Conservation (phyloP, 495 filamentous ascomycete species). For the Chaetomidium leptoderma region DNA sequence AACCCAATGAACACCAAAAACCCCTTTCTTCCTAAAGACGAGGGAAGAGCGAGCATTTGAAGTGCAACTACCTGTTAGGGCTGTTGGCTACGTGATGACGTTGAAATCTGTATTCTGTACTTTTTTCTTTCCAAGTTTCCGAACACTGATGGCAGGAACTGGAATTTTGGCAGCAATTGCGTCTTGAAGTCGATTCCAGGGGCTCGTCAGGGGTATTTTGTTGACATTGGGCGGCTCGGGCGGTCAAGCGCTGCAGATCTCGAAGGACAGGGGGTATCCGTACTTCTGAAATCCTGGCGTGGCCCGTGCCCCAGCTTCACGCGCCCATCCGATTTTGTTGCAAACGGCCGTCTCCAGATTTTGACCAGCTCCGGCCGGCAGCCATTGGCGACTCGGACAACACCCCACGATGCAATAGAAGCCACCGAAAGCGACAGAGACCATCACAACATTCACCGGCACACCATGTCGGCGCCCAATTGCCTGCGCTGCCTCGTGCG, state of each 20-base stretch:
- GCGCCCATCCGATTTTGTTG: slow-evolving; percentile 20
- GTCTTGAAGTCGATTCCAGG: neutral
- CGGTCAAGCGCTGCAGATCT: neutral
- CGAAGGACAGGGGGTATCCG: neutral
- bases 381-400: slow-evolving; percentile 26
- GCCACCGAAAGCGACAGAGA: slow-evolving; percentile 12
- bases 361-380: slow-evolving; percentile 16
- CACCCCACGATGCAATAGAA: slow-evolving; percentile 31
- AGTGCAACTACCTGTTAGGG: no score
- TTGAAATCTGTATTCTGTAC: no score
- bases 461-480: slow-evolving; percentile 62
- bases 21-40: no score
- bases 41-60: no score
- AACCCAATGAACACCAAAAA: no score
- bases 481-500: slow-evolving; percentile 65
- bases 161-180: no score
- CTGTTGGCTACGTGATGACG: no score
- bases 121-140: no score
- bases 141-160: no score
- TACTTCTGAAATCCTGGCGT: neutral
- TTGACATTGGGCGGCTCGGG: neutral
- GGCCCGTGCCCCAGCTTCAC: slow-evolving; percentile 14
- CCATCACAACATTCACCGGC: slow-evolving; percentile 7
- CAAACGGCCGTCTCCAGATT: slow-evolving; percentile 9
- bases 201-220: neutral